Conservation (phyloP, 768 basidiomycete genomes). For the Mycena haematopus region DNA sequence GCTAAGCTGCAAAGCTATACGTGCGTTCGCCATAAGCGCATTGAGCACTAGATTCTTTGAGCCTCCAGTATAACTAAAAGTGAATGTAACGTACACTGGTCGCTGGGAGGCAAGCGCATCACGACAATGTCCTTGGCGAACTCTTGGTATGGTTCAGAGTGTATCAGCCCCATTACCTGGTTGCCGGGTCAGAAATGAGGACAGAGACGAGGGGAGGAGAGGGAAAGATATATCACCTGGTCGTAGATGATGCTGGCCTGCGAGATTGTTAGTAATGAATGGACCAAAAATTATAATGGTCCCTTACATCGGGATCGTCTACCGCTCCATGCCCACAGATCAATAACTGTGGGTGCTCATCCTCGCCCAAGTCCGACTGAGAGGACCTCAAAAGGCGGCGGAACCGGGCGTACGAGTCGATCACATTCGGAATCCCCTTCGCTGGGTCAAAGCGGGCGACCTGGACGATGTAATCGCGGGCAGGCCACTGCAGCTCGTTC, state of each 20-base stretch:
- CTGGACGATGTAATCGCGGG: conserved; percentile 87
- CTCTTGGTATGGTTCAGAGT: conserved; percentile 54
- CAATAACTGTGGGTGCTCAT: conserved; percentile 76
- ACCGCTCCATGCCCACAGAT: conserved; percentile 92
- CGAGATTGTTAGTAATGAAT: neutral
- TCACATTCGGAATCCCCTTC: conserved; percentile 77
- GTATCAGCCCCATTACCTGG: conserved; percentile 68
- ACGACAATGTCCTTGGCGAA: conserved; percentile 73
- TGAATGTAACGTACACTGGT: conserved; percentile 64
- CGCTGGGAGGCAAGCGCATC: conserved; percentile 82
- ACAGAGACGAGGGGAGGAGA: no score
- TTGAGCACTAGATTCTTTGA: conserved; percentile 70
- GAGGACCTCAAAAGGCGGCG: conserved; percentile 63
- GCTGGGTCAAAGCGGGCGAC: conserved; percentile 89
- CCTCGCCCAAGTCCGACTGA: conserved; percentile 47
- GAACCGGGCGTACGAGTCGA: conserved; percentile 89
- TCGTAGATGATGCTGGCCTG: conserved; percentile 84
- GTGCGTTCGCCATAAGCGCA: conserved; percentile 85
- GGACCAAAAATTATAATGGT: neutral
- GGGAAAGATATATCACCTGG: no score
- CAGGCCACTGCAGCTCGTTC: conserved; percentile 78
- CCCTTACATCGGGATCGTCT: conserved; percentile 83
- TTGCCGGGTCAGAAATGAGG: no score
- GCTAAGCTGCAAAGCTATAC: conserved; percentile 84
- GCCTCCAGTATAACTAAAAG: conserved; percentile 12